phyloP scores from a whole-genome alignment of 495 filamentous ascomycete genomes.

The Evernia prunastri region DNA sequence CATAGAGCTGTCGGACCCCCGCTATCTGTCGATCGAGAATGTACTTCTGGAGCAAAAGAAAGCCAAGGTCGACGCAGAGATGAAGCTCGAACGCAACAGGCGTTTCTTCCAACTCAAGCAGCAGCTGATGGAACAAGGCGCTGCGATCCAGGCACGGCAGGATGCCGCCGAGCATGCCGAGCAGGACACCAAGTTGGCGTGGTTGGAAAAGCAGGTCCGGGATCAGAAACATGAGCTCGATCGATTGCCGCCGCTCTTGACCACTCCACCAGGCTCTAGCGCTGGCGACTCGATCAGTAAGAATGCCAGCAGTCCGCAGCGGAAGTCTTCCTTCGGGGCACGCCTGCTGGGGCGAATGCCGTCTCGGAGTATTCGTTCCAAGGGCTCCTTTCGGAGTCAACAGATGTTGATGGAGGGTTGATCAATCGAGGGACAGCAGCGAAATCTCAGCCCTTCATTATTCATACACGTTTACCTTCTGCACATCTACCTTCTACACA shows the following conservation, averaged over 20 bases:
- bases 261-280: background rate
- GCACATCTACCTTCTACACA: too few species aligned
- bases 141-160: background rate
- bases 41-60: slow-evolving; percentile 1
- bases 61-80: background rate
- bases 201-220: slow-evolving; percentile 5
- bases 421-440: background rate
- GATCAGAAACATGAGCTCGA: background rate
- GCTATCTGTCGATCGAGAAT: background rate
- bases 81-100: slow-evolving; percentile 4
- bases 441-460: too few species aligned
- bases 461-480: too few species aligned
- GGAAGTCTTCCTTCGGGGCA: background rate
- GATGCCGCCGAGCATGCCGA: slow-evolving; percentile 4
- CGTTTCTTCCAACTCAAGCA: slow-evolving; percentile 10
- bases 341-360: background rate
- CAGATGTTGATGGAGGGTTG: background rate
- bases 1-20: background rate
- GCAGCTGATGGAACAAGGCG: slow-evolving; percentile 1
- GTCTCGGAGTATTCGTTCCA: slow-evolving; percentile 1
- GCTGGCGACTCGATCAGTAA: background rate
- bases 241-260: background rate
- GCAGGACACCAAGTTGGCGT: background rate
- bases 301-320: background rate
- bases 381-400: background rate